Conservation (phyloP, 352 stramenopile species). For the Phytophthora boehmeriae region DNA sequence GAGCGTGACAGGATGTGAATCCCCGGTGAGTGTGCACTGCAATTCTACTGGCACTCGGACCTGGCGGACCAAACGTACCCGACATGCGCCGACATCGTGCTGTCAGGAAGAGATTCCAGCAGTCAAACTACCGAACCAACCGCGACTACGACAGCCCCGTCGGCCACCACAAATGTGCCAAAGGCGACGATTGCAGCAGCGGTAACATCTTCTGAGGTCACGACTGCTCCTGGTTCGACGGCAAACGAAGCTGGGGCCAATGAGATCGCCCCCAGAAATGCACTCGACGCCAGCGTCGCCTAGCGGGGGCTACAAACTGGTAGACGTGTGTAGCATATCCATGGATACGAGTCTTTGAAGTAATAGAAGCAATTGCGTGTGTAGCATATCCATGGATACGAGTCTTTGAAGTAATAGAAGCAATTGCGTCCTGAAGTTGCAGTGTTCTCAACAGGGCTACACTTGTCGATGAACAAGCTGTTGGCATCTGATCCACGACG, state of each 20-base stretch:
- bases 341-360: not conserved
- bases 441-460: no score
- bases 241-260: conserved; percentile 2
- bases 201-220: not conserved
- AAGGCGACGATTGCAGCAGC: not conserved
- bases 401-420: not conserved
- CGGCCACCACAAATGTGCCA: not conserved
- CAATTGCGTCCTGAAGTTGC: no score
- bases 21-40: conserved; percentile 52
- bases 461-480: no score
- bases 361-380: not conserved
- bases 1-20: conserved; percentile 48
- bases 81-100: conserved; percentile 57
- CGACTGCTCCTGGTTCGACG: conserved; percentile 4
- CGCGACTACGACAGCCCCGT: not conserved
- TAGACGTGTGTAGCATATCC: no score
- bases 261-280: conserved; percentile 16
- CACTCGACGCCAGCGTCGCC: conserved; percentile 18
- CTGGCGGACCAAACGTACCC: conserved; percentile 65
- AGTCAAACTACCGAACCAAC: conserved; percentile 1
- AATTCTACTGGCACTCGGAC: conserved; percentile 72
- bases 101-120: conserved; percentile 28
- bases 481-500: no score
- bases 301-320: not conserved
- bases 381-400: no score